Evolutionary conservation across 305 asterid species (phyloP), one percentile per base, ranked within the genome.

Genomic region (Fraxinus greggii): DNA sequence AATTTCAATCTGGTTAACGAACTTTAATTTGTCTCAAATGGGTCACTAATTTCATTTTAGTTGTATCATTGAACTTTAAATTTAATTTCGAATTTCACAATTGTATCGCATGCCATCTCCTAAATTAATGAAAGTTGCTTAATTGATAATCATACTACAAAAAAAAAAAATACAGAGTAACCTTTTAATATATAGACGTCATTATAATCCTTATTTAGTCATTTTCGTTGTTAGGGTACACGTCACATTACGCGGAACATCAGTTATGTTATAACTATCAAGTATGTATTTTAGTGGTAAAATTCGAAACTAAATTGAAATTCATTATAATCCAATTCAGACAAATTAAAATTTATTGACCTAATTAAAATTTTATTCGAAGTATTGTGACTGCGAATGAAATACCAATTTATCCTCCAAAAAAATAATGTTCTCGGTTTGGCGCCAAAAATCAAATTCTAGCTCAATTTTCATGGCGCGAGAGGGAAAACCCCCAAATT

Each of bases 401-500:
- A 40, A 40, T 40, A 40, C 72, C 17, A 8, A 24, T 63, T 10
- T 33, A 63, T 23, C 72, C 32, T 7, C 15, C 28, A 63, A 63
- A 63, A 19, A 23, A 29, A 69, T 69, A 29, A 69, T 10, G 74
- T 19, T 4, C 3, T 67, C 7, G 38, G 12, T 24, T 67, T 69
- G 75, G 75, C 75, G 75, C 75, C 75, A 69, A 69, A 69, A 15
- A 31, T 31, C 38, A 69, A 69, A 69, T 31, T 31, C 13, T 69
- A 29, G 75, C 75, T 24, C 42, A 69, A 69, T 31, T 69, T 63
- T 69, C 75, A 69, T 69, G 75, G 75, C 75, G 75, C 42, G 75
- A 69, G 42, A 69, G 75, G 75, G 75, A 69, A 67, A 69, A 13
- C 4, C 17, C n/a, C 31, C 69, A 24, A 63, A 63, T 8, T 31